Base-by-base conservation (phyloP, 2,329 filamentous ascomycete species). In the Fusarium multiceps region DNA sequence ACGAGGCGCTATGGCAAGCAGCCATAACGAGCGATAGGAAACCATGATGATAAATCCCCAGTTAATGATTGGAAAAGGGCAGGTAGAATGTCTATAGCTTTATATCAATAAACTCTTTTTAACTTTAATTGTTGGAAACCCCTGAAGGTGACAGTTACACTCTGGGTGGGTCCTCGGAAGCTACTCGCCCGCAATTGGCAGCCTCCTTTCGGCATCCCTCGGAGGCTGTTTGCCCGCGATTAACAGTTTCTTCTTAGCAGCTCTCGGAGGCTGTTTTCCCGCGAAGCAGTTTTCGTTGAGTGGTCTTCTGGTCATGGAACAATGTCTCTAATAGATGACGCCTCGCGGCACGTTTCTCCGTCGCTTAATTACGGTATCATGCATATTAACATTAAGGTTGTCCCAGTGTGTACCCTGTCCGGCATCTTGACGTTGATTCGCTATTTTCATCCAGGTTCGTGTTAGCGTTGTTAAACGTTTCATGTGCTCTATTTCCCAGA, bases 21-120 rank as follows among this genome's bases (percentile, higher is more conserved):
- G 37, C 55, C 59, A 61, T 12, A 21, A 14, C 13, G 45, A 51
- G 20, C 55, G 55, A 25, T 12, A 20, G 9, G 45, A 45, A 45
- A 60, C 18, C 59, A 61, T 61, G 9, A 45, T 37, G 45, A 45
- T 23, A 20, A 60, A 61, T 45, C 37, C 43, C 45, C 6, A 14
- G 55, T 61, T 23, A 25, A 20, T 6, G 16, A 60, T 61, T 37
- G 28, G 55, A n/a, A 3, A 50, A 59, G 2, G 16, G 37, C n/a
- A 13, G 28, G 13, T 30, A 37, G 45, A 25, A 14, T 23, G 7
- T 45, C 47, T 14, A 6, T 12, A 12, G 14, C 28, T 37, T 37
- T 37, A 37, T 37, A 37, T 37, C 9, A 10, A 37, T n/a, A n/a
- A 37, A 37, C 34, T 11, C 6, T n/a, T 37, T 37, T 37, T n/a